Evolutionary conservation across 805 yeast genomes (phyloP), one percentile per base, ranked within the genome.

Genomic region (Barnettozyma botsteinii): DNA sequence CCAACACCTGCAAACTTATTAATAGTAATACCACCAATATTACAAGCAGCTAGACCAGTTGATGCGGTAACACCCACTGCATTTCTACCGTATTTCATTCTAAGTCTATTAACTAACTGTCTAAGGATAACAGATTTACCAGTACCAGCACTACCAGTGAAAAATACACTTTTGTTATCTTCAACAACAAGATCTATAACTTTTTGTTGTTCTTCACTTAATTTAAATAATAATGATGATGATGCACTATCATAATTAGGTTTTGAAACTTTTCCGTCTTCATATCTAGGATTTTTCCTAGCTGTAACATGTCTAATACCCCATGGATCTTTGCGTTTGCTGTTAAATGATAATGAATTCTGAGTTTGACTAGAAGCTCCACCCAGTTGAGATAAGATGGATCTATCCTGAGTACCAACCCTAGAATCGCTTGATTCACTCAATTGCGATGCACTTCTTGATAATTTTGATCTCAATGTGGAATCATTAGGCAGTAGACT

Each of bases 11-110:
- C 75, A 64, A 81, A 87, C 53, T 84, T 71, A 59, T 91, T 95
- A 22, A 93, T 67, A 0, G 98, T 93, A 23, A 73, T 75, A 19
- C 98, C 98, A 3, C 94, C 95, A 51, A 93, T 84, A 52, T 88
- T 87, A 31, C 87, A 82, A 0, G 97, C 98, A 0, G 98, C 98
- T 46, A 93, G 66, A 1, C 98, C 98, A 0, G 98, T 93, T 0
- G 96, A 85, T 0, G 98, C 98, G 0, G 98, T 87, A 4, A 93
- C 78, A 0, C 94, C 96, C 4, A 93, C 85, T 0, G 67, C 60
- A 11, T 66, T 66, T 2, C 59, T 54, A 3, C 68, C 65, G 56
- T 75, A 69, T 32, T 70, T 64, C 1, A 51, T 45, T 15, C 61
- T 60, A 36, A 87, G 61, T 21, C 70, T 67, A 15, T 63, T 55